Conservation (phyloP, 2,329 filamentous ascomycete species). For the Aspergillus spinulosporus region DNA sequence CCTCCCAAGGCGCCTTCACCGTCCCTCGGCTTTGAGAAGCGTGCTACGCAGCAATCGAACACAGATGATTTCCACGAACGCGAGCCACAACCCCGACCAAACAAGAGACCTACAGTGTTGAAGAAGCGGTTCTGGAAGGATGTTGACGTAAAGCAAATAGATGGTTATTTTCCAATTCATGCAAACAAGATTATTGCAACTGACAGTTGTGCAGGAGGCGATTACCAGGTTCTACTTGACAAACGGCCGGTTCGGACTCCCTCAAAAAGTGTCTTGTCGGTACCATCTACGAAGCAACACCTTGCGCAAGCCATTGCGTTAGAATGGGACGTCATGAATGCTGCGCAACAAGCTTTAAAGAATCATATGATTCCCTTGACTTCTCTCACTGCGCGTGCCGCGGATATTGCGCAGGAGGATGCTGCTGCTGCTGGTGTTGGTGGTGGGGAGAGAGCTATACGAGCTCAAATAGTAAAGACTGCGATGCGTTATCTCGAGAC, state of each 20-base stretch:
- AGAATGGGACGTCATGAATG: conserved; percentile 87
- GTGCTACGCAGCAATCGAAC: conserved; percentile 46
- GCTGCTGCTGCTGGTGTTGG: conserved; percentile 28
- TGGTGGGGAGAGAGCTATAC: conserved; percentile 50
- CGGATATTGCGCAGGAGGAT: conserved; percentile 77
- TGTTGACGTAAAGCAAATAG: conserved; percentile 67
- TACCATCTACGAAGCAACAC: conserved; percentile 74
- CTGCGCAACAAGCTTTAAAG: conserved; percentile 78
- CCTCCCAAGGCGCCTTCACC: conserved; percentile 59
- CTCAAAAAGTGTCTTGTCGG: conserved; percentile 66
- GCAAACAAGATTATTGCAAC: neutral
- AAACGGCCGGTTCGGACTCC: conserved; percentile 75
- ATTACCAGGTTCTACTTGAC: conserved; percentile 72
- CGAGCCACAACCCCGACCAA: conserved; percentile 29
- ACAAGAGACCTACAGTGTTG: conserved; percentile 45
- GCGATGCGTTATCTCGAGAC: conserved; percentile 87
- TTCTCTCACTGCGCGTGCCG: conserved; percentile 75
- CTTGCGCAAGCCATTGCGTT: conserved; percentile 83
- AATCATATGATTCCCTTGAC: conserved; percentile 89
- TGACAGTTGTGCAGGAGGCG: conserved; percentile 38
- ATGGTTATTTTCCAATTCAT: conserved; percentile 50
- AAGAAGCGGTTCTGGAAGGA: conserved; percentile 87
- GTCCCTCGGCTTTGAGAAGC: conserved; percentile 49
- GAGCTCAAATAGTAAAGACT: conserved; percentile 64
- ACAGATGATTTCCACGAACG: conserved; percentile 27